Conservation (phyloP, 78 protist species). For the Guillardia theta region DNA sequence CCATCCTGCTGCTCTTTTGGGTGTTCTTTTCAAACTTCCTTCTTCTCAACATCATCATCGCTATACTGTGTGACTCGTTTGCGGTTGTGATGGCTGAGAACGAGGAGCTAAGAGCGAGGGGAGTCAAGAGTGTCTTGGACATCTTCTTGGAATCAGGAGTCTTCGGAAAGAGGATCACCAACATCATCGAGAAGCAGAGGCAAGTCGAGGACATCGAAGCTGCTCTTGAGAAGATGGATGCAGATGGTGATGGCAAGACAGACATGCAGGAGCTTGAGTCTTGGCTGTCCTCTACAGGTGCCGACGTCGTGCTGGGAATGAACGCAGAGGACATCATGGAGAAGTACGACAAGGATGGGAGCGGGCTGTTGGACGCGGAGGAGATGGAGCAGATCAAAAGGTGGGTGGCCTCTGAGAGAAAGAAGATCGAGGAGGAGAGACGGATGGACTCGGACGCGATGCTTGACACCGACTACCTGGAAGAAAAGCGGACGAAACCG, state of each 20-base stretch:
- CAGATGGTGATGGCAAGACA: neutral
- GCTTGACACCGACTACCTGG: neutral
- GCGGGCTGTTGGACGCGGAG: neutral
- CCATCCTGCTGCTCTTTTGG: neutral
- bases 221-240: neutral
- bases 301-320: neutral
- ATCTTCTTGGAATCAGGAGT: neutral
- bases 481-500: neutral
- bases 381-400: neutral
- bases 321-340: neutral
- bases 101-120: neutral
- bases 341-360: neutral
- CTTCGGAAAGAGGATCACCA: neutral
- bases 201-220: neutral
- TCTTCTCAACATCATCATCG: neutral
- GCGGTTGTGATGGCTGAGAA: neutral
- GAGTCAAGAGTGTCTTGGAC: neutral
- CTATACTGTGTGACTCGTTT: neutral
- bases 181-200: neutral
- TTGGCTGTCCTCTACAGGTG: neutral
- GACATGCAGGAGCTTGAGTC: neutral
- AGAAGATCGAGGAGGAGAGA: neutral
- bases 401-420: neutral
- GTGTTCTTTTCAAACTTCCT: neutral
- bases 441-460: neutral